Evolutionary conservation across 2,329 filamentous ascomycete genomes (phyloP).

Genomic region (Colletotrichum chrysophilum): DNA sequence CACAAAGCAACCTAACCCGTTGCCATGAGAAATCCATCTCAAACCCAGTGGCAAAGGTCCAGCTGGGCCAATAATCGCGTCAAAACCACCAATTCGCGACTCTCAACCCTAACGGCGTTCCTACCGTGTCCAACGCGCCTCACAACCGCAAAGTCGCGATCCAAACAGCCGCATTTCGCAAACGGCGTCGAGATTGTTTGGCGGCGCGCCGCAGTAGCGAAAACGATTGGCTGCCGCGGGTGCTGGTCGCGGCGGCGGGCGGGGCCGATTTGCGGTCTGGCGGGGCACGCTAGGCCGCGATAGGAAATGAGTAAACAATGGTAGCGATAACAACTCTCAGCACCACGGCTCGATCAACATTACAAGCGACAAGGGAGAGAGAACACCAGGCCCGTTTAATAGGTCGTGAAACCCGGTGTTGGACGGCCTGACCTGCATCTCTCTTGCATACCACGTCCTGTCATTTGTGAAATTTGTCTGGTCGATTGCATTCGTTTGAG

Average conservation of each 20-base stretch:
- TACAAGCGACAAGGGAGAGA: not conserved
- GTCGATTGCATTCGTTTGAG: not conserved
- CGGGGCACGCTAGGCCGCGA: conserved; percentile 36
- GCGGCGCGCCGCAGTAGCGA: not conserved
- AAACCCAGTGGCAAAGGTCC: not conserved
- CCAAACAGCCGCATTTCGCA: not conserved
- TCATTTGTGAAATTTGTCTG: not conserved
- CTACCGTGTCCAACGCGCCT: not conserved
- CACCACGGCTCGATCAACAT: not conserved
- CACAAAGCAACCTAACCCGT: not conserved
- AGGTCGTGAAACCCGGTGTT: not conserved
- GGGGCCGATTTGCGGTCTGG: not conserved
- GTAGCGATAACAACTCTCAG: conserved; percentile 18
- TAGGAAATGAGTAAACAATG: conserved; percentile 54
- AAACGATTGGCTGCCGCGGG: conserved; percentile 6
- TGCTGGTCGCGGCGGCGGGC: not conserved
- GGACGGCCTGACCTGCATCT: not conserved
- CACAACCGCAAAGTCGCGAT: not conserved
- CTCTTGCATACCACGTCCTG: not conserved
- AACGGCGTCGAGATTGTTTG: not conserved
- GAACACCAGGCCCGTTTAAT: not conserved
- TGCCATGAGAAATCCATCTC: not conserved
- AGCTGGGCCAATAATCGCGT: not conserved
- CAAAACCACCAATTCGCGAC: not conserved
- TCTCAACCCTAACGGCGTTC: not conserved